Evolutionary conservation across 2,329 filamentous ascomycete genomes (phyloP).

Genomic region (Coleophoma cylindrospora): DNA sequence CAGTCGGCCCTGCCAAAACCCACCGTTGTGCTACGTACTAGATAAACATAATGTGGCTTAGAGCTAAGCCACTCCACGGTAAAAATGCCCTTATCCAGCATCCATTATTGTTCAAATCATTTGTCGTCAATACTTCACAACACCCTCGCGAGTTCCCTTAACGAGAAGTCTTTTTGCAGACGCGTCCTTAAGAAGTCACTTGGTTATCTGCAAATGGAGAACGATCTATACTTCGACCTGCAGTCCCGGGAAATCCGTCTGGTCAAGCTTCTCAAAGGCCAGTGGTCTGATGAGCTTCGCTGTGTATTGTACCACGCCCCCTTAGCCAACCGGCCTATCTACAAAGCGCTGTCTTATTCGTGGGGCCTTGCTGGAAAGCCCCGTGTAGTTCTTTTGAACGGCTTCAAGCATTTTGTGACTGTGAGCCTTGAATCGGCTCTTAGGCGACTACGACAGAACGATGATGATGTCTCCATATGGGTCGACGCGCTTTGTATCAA

Average conservation of each 20-base stretch:
- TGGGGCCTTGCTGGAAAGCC: neutral
- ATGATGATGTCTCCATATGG: neutral
- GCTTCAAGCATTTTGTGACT: neutral
- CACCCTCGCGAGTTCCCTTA: no score
- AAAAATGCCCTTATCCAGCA: no score
- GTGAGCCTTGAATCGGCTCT: neutral
- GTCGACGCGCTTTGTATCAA: conserved; percentile 6
- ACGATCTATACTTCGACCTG: neutral
- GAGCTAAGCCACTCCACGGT: no score
- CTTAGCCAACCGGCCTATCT: neutral
- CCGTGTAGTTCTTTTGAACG: neutral
- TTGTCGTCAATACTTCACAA: no score
- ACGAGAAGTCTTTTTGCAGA: no score
- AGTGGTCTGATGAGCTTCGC: neutral
- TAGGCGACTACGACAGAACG: neutral
- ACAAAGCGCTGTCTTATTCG: conserved; percentile 22
- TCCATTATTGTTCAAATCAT: no score
- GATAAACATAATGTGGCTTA: no score
- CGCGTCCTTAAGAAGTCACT: no score
- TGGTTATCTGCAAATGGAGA: no score
- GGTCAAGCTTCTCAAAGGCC: neutral
- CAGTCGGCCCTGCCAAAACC: no score
- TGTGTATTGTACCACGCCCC: neutral
- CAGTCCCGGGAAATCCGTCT: neutral
- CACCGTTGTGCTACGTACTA: no score